Percentiles rank a stretch among this genome's conserved stretches.
phyloP scores from a whole-genome alignment of 2,329 filamentous ascomycete species.

The Colletotrichum tofieldiae region DNA sequence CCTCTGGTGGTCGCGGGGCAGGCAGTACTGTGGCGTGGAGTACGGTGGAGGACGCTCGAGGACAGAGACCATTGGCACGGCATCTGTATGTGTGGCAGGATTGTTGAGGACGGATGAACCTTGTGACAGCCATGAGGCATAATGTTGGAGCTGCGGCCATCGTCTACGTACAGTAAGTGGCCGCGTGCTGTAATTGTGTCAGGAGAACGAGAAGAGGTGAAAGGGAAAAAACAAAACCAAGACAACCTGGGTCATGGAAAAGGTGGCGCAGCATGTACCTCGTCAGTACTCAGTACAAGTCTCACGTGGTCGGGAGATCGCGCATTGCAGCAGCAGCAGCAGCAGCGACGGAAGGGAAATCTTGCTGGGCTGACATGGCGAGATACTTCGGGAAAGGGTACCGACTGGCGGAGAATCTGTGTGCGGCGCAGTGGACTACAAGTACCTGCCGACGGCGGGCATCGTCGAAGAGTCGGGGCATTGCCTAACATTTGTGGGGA shows the following conservation, averaged over 20 bases:
- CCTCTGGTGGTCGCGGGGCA: neutral
- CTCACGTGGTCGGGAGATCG: slow-evolving; percentile 44
- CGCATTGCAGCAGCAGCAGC: slow-evolving; percentile 39
- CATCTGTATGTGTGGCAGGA: neutral
- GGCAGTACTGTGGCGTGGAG: too few relatives aligned
- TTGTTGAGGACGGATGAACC: neutral
- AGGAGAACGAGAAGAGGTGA: too few relatives aligned
- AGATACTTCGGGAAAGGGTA: neutral
- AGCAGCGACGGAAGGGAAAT: slow-evolving; percentile 37
- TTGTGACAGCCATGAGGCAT: neutral
- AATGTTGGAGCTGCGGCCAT: neutral
- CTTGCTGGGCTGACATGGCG: slow-evolving; percentile 11
- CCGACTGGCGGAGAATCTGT: neutral
- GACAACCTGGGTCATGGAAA: neutral
- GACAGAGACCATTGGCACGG: neutral
- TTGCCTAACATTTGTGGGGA: neutral
- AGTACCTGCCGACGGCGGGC: neutral
- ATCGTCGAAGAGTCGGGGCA: neutral
- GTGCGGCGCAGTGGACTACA: neutral
- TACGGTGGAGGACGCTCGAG: neutral
- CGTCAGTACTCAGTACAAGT: slow-evolving; percentile 7
- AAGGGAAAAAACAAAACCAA: neutral
- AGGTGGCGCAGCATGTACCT: slow-evolving; percentile 4
- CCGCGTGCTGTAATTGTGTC: neutral
- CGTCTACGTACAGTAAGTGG: too few relatives aligned